These are phyloP conservation scores for Penicillium mononematosum DNA, from an alignment of 495 filamentous ascomycete genomes.

Conservation along the genomic window DNA sequence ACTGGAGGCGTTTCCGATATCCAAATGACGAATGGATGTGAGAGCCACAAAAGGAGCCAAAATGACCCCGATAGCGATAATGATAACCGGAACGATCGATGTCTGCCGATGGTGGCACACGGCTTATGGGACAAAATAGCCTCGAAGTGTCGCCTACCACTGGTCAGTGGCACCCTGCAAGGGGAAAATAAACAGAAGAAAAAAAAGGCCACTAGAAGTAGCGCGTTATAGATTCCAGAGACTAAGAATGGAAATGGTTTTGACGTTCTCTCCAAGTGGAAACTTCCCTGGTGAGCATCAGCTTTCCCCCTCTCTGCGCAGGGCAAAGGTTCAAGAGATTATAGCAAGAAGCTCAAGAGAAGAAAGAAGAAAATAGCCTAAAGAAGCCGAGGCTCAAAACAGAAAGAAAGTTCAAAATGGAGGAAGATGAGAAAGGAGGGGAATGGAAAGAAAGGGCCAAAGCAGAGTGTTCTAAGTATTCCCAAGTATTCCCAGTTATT, in stretches of 20 bases:
- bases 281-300: background rate
- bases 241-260: conserved; percentile 7
- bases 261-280: background rate
- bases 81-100: conserved; percentile 19
- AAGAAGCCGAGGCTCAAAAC: conserved; percentile 9
- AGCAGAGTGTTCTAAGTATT: background rate
- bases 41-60: background rate
- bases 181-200: background rate
- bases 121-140: conserved; percentile 24
- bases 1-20: background rate
- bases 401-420: conserved; percentile 12
- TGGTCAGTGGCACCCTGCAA: conserved; percentile 22
- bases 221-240: conserved; percentile 28
- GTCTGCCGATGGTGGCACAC: conserved; percentile 25
- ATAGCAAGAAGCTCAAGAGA: conserved; percentile 5
- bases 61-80: conserved; percentile 6
- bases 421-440: conserved; percentile 18
- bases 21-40: background rate
- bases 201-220: conserved; percentile 27
- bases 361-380: conserved; percentile 13
- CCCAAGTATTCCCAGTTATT: conserved; percentile 14
- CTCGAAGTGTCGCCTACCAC: conserved; percentile 25
- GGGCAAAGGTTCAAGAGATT: background rate
- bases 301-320: background rate
- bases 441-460: conserved; percentile 22